Evolutionary conservation across 768 basidiomycete genomes (phyloP).

Genomic region (Amanita polypyramis): DNA sequence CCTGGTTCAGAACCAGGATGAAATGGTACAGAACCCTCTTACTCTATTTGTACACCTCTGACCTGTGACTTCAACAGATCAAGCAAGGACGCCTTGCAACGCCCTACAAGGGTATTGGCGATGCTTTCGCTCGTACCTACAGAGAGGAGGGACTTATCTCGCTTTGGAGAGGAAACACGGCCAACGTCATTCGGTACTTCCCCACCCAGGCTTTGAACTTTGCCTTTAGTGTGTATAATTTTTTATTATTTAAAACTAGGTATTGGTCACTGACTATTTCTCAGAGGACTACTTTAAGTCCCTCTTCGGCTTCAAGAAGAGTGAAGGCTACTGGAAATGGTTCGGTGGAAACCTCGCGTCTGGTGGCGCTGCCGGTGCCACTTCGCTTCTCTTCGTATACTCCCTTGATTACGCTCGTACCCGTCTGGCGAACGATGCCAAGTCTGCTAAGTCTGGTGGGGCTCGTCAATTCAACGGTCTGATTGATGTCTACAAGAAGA

Average conservation of each 20-base stretch:
- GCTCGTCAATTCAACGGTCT: conserved; percentile 98
- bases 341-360: conserved; percentile 97
- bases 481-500: conserved; percentile 96
- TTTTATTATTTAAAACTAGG: neutral
- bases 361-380: conserved; percentile 99
- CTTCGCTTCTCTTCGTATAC: conserved; percentile 98
- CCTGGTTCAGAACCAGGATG: conserved; percentile 98
- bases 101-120: conserved; percentile 93
- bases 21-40: conserved; percentile 55
- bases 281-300: conserved; percentile 98
- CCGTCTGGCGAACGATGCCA: conserved; percentile 95
- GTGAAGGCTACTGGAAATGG: conserved; percentile 96
- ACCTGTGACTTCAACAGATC: conserved; percentile 56
- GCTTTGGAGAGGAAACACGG: conserved; percentile 99
- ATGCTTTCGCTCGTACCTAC: conserved; percentile 91
- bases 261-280: conserved; percentile 8
- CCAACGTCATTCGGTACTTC: conserved; percentile 99
- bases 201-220: conserved; percentile 99
- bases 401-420: conserved; percentile 99
- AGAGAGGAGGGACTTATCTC: conserved; percentile 90
- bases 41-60: conserved; percentile 6
- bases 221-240: conserved; percentile 74
- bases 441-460: conserved; percentile 86
- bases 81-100: conserved; percentile 96
- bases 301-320: conserved; percentile 97